Base-by-base conservation (phyloP, 768 basidiomycete genomes). In the Panellus pusillus region DNA sequence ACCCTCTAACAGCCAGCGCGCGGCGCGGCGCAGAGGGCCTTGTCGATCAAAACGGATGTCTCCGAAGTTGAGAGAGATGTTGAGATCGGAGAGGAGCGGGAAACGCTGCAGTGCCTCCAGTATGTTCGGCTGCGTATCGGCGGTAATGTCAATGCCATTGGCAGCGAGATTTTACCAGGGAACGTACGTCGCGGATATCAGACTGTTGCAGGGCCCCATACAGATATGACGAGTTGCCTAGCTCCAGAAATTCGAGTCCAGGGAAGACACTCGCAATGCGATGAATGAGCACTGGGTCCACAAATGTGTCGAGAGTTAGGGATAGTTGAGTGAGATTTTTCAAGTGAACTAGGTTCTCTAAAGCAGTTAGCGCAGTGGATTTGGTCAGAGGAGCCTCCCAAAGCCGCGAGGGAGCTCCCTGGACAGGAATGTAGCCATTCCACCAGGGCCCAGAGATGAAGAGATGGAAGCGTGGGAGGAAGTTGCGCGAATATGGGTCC, bases 121-220 rank as follows among this genome's bases (percentile, higher is more conserved):
- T 4, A 48, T 36, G 28, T 40, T 13, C 2, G 46, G 12, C 52
- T 54, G 28, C 35, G 4, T 40, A 5, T 6, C 12, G 5, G 31
- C 0, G 3, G 40, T 54, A 17, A 54, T 29, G 27, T 32, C 32
- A 15, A 15, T 17, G 27, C 18, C 13, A n/a, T 2, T 24, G 14
- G 28, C 3, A 42, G 20, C 39, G n/a, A 18, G n/a, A 45, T 19
- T 0, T 19, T 43, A 44, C 9, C 2, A 1, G 5, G 11, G 24
- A 14, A 53, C 52, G 24, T 38, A 54, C 52, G 8, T 54, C 46
- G 35, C 40, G 46, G 40, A 54, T 46, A 14, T 54, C 52, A 14
- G n/a, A 14, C n/a, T 28, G 19, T 12, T 7, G 9, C 9, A 15
- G 1, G 32, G 1, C 20, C 35, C 46, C n/a, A n/a, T 19, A 37